These are phyloP conservation scores for Neoboletus brunneissimus DNA, from an alignment of 768 basidiomycete genomes.

Conservation along the genomic window DNA sequence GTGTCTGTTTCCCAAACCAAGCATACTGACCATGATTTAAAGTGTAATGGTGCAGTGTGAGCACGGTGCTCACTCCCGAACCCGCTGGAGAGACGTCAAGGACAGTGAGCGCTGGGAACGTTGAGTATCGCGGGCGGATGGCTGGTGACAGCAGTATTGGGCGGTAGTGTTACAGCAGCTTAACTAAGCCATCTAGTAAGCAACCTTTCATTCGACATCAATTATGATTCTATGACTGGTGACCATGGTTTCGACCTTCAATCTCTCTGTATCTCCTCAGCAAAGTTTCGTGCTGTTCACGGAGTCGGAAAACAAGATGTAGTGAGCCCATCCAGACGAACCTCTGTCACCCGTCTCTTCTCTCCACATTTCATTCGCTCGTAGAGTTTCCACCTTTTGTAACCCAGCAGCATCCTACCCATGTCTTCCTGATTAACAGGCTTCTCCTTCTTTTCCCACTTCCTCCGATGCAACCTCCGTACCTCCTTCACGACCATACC, in stretches of 20 bases:
- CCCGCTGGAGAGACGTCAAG: constrained; percentile 1
- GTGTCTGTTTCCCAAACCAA: constrained; percentile 36
- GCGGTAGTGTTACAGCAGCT: neutral
- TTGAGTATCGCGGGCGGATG: neutral
- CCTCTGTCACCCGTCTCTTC: constrained; percentile 75
- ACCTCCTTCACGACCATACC: constrained; percentile 70
- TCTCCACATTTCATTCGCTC: constrained; percentile 88
- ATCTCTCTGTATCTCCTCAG: constrained; percentile 57
- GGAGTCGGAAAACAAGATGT: constrained; percentile 8
- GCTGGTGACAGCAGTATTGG: too few relatives aligned
- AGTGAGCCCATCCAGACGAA: constrained; percentile 36
- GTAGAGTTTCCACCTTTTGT: constrained; percentile 89
- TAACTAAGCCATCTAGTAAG: neutral
- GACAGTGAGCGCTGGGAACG: neutral
- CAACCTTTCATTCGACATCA: neutral
- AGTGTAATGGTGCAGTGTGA: neutral
- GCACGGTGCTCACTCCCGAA: neutral
- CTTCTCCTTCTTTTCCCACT: constrained; percentile 33
- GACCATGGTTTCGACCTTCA: constrained; percentile 35
- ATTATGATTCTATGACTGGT: too few relatives aligned
- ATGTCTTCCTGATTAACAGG: constrained; percentile 59
- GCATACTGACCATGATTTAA: constrained; percentile 37
- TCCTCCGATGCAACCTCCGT: constrained; percentile 54
- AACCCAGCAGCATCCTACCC: constrained; percentile 98
- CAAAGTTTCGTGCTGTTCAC: constrained; percentile 54